These are phyloP conservation scores for Keithomyces neogunnii DNA, from an alignment of 2,329 filamentous ascomycete species.

Conservation along the genomic window DNA sequence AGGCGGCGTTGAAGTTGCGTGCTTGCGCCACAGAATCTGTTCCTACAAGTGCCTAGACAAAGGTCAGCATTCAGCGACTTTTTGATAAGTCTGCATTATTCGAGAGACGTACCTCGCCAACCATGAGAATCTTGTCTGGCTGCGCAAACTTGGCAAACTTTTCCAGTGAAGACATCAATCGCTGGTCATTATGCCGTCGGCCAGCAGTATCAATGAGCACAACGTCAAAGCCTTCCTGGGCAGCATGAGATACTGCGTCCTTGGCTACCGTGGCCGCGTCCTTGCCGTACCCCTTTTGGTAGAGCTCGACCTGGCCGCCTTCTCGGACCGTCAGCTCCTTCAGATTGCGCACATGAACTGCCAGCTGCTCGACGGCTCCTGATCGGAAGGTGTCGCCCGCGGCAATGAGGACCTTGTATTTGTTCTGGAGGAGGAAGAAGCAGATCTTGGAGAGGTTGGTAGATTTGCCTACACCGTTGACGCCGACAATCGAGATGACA, in stretches of 20 bases:
- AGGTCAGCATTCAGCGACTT: neutral
- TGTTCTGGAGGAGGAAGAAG: constrained; percentile 95
- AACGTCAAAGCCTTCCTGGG: constrained; percentile 73
- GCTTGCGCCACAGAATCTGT: constrained; percentile 94
- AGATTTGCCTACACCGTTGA: constrained; percentile 97
- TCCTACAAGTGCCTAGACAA: constrained; percentile 68
- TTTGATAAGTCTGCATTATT: neutral
- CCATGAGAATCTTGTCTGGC: constrained; percentile 98
- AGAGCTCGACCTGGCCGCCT: constrained; percentile 78
- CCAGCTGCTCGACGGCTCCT: constrained; percentile 92
- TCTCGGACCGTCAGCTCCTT: constrained; percentile 82
- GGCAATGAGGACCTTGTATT: constrained; percentile 88
- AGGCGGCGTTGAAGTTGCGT: constrained; percentile 89
- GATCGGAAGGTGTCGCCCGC: constrained; percentile 96
- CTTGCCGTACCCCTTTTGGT: constrained; percentile 96
- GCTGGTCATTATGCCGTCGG: constrained; percentile 86
- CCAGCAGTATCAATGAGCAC: constrained; percentile 96
- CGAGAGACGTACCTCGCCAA: constrained; percentile 43
- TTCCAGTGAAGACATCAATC: constrained; percentile 92
- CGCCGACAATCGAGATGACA: constrained; percentile 95
- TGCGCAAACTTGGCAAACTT: constrained; percentile 96
- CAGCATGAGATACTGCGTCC: constrained; percentile 78
- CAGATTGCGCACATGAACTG: constrained; percentile 89
- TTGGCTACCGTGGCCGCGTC: constrained; percentile 93
- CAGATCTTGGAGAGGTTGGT: constrained; percentile 97